Percentiles rank a stretch among this genome's conserved stretches.
Conservation (phyloP, 2,329 filamentous ascomycete species). For the Microdochium nivale region DNA sequence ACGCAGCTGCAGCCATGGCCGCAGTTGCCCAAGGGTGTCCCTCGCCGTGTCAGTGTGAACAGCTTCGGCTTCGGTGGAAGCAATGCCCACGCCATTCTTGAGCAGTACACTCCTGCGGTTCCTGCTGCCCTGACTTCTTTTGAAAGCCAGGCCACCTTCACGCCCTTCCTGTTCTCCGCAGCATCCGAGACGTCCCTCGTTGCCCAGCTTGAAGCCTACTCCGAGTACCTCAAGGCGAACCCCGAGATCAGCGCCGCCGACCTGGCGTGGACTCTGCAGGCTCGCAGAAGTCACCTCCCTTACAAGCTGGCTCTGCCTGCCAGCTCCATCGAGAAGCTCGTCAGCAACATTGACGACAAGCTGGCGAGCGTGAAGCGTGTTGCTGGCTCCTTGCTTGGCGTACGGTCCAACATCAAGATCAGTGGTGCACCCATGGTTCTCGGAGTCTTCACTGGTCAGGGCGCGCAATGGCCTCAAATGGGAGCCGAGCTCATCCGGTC, state of each 20-base stretch:
- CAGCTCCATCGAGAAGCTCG: neutral
- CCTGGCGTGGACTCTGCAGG: neutral
- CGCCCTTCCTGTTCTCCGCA: conserved; percentile 13
- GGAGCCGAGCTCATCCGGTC: conserved; percentile 6
- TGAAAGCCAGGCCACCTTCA: neutral
- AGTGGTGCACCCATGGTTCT: conserved; percentile 3
- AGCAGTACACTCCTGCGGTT: too few species aligned
- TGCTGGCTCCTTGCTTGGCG: neutral
- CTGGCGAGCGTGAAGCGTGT: neutral
- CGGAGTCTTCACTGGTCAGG: conserved; percentile 12
- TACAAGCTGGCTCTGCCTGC: neutral
- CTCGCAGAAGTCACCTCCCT: neutral
- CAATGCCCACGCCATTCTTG: conserved; percentile 3
- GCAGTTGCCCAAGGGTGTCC: neutral
- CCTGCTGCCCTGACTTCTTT: neutral
- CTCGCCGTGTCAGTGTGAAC: neutral
- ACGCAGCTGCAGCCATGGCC: conserved; percentile 2
- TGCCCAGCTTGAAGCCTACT: conserved; percentile 7
- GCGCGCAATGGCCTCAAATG: conserved; percentile 12
- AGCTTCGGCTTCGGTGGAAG: conserved; percentile 3
- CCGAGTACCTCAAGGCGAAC: conserved; percentile 8
- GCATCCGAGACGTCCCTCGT: conserved; percentile 9
- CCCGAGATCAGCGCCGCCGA: neutral
- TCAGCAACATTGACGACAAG: neutral
- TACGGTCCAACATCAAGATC: neutral